Evolutionary conservation across 192 early-diverging fungal genomes (phyloP), one percentile per base, ranked within the genome.

Genomic region (Phycomyces blakesleeanus): DNA sequence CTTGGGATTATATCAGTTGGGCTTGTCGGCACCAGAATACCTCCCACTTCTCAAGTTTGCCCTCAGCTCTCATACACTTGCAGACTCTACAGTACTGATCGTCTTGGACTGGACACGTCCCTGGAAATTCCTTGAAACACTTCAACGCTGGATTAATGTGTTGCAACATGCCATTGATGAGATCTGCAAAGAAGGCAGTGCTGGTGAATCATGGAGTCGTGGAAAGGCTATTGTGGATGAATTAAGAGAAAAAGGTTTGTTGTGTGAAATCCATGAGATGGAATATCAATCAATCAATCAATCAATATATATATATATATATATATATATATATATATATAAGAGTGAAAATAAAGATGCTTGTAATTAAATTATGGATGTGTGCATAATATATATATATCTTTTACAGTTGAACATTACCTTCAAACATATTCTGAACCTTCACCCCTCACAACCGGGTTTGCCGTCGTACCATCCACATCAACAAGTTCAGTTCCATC

Each of bases 101-200:
- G 85, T 89, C 44, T 76, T 98, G 51, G 95, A 98, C 76, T 98
- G 95, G 95, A 81, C 86, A 22, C 78, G 81, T 72, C 95, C 95
- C 18, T 94, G 93, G 91, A 76, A 71, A 26, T 97, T 94, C 74
- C 67, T 95, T 64, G 86, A 88, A 63, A 76, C 85, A 20, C 77
- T 95, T 57, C 83, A 92, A 61, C 80, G 84, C 22, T 97, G 93
- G 90, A 71, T 92, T 26, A 78, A 78, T 51, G 80, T 94, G 22
- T 70, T 97, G 29, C 73, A 85, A 49, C 51, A 64, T 8, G 76
- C 79, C 0, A 75, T 93, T 26, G 65, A 85, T 10, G 60, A 65
- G 51, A 80, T 89, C 42, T 71, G 78, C 55, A 77, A 73, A 39
- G 78, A 82, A 56, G 83, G 82, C 8, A 51, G 63, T 39, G 70